Percentiles rank a stretch among this genome's conserved stretches.
phyloP scores from a whole-genome alignment of 257 asterid genomes.

The Solanum appendiculatum region DNA sequence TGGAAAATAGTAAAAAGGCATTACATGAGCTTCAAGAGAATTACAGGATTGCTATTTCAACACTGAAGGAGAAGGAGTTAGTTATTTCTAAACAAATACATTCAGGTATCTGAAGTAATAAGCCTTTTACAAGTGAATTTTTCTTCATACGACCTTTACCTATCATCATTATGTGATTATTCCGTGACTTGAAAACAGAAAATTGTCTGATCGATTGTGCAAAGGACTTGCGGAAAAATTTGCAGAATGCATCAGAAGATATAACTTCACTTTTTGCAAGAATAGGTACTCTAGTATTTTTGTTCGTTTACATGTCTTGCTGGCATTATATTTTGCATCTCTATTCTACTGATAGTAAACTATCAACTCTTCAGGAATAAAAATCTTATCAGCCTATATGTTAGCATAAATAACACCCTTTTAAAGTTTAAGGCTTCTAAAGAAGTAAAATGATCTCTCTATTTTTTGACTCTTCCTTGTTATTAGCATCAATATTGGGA shows the following conservation, averaged over 20 bases:
- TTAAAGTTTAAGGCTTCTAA: not conserved
- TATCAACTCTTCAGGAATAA: not conserved
- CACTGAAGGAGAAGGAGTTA: conserved; percentile 49
- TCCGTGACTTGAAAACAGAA: conserved; percentile 32
- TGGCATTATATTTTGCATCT: not conserved
- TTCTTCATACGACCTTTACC: not conserved
- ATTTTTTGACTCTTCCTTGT: not conserved
- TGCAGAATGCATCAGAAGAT: conserved; percentile 62
- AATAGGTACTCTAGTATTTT: conserved; percentile 34
- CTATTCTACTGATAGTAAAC: not conserved
- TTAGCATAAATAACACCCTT: not conserved
- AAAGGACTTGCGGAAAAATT: conserved; percentile 45
- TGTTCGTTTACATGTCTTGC: not conserved
- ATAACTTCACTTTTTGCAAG: conserved; percentile 50
- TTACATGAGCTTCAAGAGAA: conserved; percentile 62
- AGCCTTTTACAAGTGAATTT: not conserved
- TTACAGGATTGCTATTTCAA: conserved; percentile 32
- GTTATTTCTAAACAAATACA: conserved; percentile 46
- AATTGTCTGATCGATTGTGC: conserved; percentile 50
- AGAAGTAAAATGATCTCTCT: not conserved
- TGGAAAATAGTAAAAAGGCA: conserved; percentile 32
- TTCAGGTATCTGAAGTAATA: conserved; percentile 37
- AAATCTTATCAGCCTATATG: not conserved
- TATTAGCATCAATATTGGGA: not conserved
- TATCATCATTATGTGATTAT: not conserved